Percentiles rank a stretch among this genome's conserved stretches.
phyloP scores from a whole-genome alignment of 805 yeast genomes.

The Sugiyamaella smithiae region DNA sequence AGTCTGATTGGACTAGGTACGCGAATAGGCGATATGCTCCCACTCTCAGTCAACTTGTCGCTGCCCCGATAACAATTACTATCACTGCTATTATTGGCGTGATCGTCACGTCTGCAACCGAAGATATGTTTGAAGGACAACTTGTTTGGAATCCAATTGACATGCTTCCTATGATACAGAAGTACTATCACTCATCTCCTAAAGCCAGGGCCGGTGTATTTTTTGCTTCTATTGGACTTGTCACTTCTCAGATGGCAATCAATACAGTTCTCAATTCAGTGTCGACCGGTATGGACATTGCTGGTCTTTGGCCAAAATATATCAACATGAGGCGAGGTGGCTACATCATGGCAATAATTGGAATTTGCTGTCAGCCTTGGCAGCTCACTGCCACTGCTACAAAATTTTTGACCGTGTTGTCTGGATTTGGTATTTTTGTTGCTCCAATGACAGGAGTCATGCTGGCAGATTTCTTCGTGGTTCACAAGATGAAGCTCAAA shows the following conservation, averaged over 20 bases:
- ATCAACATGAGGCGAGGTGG: constrained; percentile 41
- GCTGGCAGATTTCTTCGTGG: constrained; percentile 38
- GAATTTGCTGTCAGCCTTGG: constrained; percentile 40
- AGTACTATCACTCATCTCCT: constrained; percentile 32
- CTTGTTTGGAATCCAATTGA: constrained; percentile 49
- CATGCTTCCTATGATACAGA: constrained; percentile 38
- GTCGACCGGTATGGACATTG: not conserved
- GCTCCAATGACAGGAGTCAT: constrained; percentile 42
- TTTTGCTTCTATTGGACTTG: constrained; percentile 33
- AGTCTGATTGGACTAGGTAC: constrained; percentile 43
- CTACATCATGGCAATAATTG: constrained; percentile 37
- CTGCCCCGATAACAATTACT: constrained; percentile 41
- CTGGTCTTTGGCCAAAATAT: constrained; percentile 30
- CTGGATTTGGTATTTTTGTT: constrained; percentile 40
- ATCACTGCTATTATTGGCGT: constrained; percentile 49
- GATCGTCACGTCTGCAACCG: constrained; percentile 45
- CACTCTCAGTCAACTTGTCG: constrained; percentile 38
- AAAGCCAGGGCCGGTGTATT: constrained; percentile 48
- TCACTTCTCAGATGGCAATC: not conserved
- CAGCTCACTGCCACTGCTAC: constrained; percentile 22
- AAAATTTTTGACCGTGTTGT: constrained; percentile 17
- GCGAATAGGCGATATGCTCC: constrained; percentile 39
- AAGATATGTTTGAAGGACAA: constrained; percentile 39
- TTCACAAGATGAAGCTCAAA: constrained; percentile 41
- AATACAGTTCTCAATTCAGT: constrained; percentile 1